phyloP scores from a whole-genome alignment of 1,139 yeast species.

The Blastobotrys illinoisensis region DNA sequence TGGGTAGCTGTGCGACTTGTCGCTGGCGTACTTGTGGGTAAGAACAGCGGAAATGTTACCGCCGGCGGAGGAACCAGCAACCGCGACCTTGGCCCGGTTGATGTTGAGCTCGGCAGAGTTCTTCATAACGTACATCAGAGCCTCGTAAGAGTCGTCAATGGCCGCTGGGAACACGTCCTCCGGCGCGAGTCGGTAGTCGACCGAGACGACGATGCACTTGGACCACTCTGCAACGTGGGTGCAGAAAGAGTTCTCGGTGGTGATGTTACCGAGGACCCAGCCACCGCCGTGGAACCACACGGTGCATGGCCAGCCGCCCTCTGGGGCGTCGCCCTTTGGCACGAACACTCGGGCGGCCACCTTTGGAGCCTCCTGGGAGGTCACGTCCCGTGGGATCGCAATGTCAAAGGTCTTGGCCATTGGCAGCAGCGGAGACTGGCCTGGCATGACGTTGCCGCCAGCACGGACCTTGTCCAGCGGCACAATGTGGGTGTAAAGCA shows the following conservation, averaged over 20 bases:
- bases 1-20: slow-evolving; percentile 30
- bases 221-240: slow-evolving; percentile 38
- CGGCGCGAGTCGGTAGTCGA: slow-evolving; percentile 46
- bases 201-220: slow-evolving; percentile 17
- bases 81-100: slow-evolving; percentile 36
- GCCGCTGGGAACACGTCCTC: slow-evolving; percentile 47
- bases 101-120: slow-evolving; percentile 29
- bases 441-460: slow-evolving; percentile 47
- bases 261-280: slow-evolving; percentile 44
- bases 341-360: slow-evolving; percentile 41
- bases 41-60: slow-evolving; percentile 43
- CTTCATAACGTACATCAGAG: slow-evolving; percentile 23
- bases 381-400: slow-evolving; percentile 36
- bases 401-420: slow-evolving; percentile 35
- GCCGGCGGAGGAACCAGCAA: slow-evolving; percentile 49
- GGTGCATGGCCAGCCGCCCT: slow-evolving; percentile 42
- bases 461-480: slow-evolving; percentile 38
- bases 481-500: slow-evolving; percentile 40
- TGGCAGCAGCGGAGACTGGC: slow-evolving; percentile 35
- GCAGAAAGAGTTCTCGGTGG: slow-evolving; percentile 44
- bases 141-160: slow-evolving; percentile 43
- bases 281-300: slow-evolving; percentile 49
- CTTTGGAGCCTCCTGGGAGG: slow-evolving; percentile 26
- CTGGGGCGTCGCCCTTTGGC: slow-evolving; percentile 38
- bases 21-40: slow-evolving; percentile 38